Percentiles rank a stretch among this genome's conserved stretches.
Conservation (phyloP, 2,329 filamentous ascomycete genomes). For the Cladosporium oxysporum region DNA sequence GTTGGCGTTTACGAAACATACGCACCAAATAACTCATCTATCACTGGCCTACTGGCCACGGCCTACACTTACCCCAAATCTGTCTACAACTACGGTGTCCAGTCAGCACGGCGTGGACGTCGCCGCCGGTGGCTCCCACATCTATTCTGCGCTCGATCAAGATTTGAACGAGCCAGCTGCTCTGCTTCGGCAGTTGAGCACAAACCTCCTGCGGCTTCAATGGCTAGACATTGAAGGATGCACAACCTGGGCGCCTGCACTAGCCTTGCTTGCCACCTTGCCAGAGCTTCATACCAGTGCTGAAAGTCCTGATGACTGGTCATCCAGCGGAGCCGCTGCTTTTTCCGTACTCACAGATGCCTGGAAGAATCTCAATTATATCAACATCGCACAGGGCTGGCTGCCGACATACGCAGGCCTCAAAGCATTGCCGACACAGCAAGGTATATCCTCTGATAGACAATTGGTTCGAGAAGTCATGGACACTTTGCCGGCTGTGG, state of each 20-base stretch:
- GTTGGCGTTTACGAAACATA: conserved; percentile 53
- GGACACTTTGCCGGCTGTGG: conserved; percentile 30
- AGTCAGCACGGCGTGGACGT: conserved; percentile 45
- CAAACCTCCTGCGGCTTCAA: conserved; percentile 58
- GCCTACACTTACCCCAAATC: conserved; percentile 59
- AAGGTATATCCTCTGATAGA: conserved; percentile 28
- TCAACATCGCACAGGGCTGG: conserved; percentile 49
- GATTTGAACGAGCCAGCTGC: conserved; percentile 59
- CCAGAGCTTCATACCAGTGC: conserved; percentile 2
- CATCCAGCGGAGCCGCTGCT: conserved; percentile 26
- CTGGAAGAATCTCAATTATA: conserved; percentile 47
- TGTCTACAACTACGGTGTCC: conserved; percentile 47
- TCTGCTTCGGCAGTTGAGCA: conserved; percentile 58
- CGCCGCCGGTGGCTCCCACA: conserved; percentile 53
- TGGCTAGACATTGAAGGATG: conserved; percentile 66
- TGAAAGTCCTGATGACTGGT: conserved; percentile 20
- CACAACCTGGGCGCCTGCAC: conserved; percentile 54
- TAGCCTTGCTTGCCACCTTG: conserved; percentile 33
- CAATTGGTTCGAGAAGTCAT: conserved; percentile 39
- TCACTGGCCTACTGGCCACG: conserved; percentile 64
- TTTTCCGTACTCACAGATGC: conserved; percentile 42
- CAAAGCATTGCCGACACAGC: conserved; percentile 36
- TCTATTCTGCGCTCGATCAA: conserved; percentile 55
- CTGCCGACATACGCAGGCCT: conserved; percentile 37
- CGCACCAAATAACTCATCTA: conserved; percentile 61